phyloP scores from a whole-genome alignment of 352 stramenopile species.

The Phytophthora sansomeana region DNA sequence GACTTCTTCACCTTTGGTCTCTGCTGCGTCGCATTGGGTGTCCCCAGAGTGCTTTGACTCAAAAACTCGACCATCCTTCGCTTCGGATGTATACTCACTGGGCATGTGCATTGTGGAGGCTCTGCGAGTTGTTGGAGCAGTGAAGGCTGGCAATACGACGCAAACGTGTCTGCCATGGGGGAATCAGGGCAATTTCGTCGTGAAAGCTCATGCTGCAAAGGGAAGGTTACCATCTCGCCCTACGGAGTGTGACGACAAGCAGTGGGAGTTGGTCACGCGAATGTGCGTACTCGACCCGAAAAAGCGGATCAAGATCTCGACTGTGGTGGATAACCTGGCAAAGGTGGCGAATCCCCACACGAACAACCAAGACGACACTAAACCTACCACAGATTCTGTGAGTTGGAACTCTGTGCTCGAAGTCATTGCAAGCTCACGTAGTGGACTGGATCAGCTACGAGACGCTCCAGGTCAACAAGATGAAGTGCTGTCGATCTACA shows the following conservation, averaged over 20 bases:
- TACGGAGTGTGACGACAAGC: background rate
- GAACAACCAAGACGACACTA: background rate
- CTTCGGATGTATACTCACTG: slow-evolving; percentile 16
- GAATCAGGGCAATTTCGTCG: background rate
- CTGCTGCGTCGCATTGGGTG: slow-evolving; percentile 14
- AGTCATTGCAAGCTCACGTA: background rate
- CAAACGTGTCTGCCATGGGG: slow-evolving; percentile 7
- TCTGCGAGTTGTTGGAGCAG: slow-evolving; percentile 12
- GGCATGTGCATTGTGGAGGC: slow-evolving; percentile 22
- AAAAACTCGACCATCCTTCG: slow-evolving; percentile 5
- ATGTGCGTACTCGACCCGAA: slow-evolving; percentile 7
- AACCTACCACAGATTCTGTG: background rate
- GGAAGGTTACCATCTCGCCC: background rate
- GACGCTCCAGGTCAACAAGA: background rate
- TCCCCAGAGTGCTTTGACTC: slow-evolving; percentile 20
- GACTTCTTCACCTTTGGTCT: background rate
- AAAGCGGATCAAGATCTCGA: slow-evolving; percentile 20
- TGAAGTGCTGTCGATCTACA: background rate
- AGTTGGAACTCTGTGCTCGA: background rate
- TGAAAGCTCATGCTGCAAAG: background rate
- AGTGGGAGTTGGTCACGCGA: slow-evolving; percentile 8
- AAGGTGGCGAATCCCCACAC: background rate
- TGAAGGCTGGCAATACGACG: background rate
- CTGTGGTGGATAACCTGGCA: slow-evolving; percentile 9
- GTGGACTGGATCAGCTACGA: background rate